These are phyloP conservation scores for Botrytis cinerea DNA, from an alignment of 2,329 filamentous ascomycete species.

Conservation along the genomic window DNA sequence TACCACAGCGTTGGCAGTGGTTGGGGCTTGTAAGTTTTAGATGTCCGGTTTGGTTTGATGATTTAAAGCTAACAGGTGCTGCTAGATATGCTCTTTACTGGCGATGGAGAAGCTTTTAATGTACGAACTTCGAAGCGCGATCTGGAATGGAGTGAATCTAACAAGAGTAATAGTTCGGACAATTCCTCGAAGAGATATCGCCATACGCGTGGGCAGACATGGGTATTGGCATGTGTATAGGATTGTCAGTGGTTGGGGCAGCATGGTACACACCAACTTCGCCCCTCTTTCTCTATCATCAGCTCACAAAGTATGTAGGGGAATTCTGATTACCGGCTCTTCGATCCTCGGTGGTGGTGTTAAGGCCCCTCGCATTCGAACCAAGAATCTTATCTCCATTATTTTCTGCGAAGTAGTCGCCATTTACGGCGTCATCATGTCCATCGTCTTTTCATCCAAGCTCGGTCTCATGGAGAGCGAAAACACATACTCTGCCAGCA, in stretches of 20 bases:
- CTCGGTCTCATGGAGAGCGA: slow-evolving; percentile 66
- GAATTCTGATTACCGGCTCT: slow-evolving; percentile 97
- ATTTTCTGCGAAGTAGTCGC: slow-evolving; percentile 99
- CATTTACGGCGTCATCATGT: slow-evolving; percentile 99
- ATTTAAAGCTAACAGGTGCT: slow-evolving; percentile 35
- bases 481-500: slow-evolving; percentile 69
- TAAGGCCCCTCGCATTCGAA: slow-evolving; percentile 93
- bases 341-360: slow-evolving; percentile 97
- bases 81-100: slow-evolving; percentile 97
- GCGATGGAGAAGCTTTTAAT: slow-evolving; percentile 94
- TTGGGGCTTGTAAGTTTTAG: slow-evolving; percentile 75
- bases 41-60: slow-evolving; percentile 23
- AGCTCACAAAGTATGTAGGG: slow-evolving; percentile 58
- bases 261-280: slow-evolving; percentile 69
- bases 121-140: slow-evolving; percentile 51
- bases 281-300: background rate
- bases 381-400: slow-evolving; percentile 99
- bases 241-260: slow-evolving; percentile 92
- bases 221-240: slow-evolving; percentile 92
- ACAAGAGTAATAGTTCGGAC: slow-evolving; percentile 66
- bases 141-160: background rate
- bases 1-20: slow-evolving; percentile 67
- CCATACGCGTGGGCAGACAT: slow-evolving; percentile 91
- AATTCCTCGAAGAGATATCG: slow-evolving; percentile 90
- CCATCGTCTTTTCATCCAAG: slow-evolving; percentile 95